phyloP scores from a whole-genome alignment of 805 yeast genomes.

The Clavispora santaluciae region DNA sequence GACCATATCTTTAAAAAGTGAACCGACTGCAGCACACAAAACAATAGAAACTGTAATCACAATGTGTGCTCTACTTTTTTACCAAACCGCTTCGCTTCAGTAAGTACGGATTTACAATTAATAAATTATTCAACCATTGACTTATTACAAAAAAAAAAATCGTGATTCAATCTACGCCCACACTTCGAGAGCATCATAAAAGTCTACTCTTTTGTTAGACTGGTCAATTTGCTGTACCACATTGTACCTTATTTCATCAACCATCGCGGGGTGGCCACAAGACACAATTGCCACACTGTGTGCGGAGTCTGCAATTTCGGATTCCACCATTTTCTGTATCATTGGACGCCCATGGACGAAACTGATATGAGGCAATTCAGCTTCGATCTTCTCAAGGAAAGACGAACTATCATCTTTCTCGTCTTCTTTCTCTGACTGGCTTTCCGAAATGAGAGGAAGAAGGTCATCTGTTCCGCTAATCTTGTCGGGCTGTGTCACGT shows the following conservation, averaged over 20 bases:
- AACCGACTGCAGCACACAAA: too few species aligned
- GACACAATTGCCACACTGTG: conserved; percentile 7
- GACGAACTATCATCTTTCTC: conserved; percentile 7
- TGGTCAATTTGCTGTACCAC: conserved; percentile 8
- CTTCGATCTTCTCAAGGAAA: not conserved
- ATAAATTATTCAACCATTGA: too few species aligned
- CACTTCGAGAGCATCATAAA: conserved; percentile 9
- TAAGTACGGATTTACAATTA: too few species aligned
- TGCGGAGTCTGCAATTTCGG: conserved; percentile 4
- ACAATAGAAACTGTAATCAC: too few species aligned
- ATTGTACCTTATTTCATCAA: conserved; percentile 9
- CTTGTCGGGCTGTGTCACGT: conserved; percentile 33
- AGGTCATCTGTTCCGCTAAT: conserved; percentile 3
- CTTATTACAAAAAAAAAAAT: too few species aligned
- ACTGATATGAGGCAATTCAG: conserved; percentile 7
- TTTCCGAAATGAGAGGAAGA: conserved; percentile 5
- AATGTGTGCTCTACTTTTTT: too few species aligned
- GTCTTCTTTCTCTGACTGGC: conserved; percentile 11
- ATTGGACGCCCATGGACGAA: conserved; percentile 10
- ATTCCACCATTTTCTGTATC: conserved; percentile 3
- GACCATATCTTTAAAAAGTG: too few species aligned
- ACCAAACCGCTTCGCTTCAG: too few species aligned
- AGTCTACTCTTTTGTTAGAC: conserved; percentile 11
- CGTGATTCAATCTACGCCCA: conserved; percentile 21
- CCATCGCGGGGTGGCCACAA: conserved; percentile 13